These are phyloP conservation scores for Amphicarpaea edgeworthii DNA, from an alignment of 306 rosid species.

Conservation along the genomic window DNA sequence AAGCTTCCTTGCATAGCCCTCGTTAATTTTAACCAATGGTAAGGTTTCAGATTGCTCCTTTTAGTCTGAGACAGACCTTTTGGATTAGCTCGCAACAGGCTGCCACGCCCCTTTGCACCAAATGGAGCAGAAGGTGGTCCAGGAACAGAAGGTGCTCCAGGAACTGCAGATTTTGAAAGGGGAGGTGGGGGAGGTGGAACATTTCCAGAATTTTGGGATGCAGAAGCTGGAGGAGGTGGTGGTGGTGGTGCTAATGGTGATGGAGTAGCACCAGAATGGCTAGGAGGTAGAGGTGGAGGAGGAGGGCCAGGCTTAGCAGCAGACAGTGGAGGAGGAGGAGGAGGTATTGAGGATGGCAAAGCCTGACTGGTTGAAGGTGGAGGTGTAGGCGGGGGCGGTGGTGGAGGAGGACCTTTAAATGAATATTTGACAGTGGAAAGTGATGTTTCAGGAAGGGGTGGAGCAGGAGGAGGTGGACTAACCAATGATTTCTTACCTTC, in stretches of 20 bases:
- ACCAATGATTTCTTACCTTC: constrained; percentile 44
- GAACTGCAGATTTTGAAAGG: constrained; percentile 54
- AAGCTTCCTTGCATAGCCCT: constrained; percentile 97
- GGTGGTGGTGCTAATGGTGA: constrained; percentile 63
- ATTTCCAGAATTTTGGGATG: constrained; percentile 45
- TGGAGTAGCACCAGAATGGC: constrained; percentile 41
- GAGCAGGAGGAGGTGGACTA: constrained; percentile 43
- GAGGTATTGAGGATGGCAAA: constrained; percentile 49
- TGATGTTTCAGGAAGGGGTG: constrained; percentile 39
- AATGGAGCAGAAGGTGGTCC: constrained; percentile 69
- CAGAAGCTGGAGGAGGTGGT: constrained; percentile 67
- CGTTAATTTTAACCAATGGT: constrained; percentile 95
- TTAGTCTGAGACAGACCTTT: constrained; percentile 63
- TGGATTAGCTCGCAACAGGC: constrained; percentile 59
- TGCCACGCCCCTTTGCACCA: constrained; percentile 76
- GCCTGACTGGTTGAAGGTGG: constrained; percentile 35
- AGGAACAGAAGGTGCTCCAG: constrained; percentile 60
- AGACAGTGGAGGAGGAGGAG: constrained; percentile 55
- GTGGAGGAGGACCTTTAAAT: constrained; percentile 45
- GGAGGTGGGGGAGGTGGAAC: constrained; percentile 86
- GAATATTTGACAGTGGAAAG: constrained; percentile 42
- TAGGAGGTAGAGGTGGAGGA: constrained; percentile 73
- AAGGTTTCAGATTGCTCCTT: constrained; percentile 87
- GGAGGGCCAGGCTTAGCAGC: constrained; percentile 49
- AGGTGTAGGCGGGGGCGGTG: constrained; percentile 45